Evolutionary conservation across 805 yeast species (phyloP).

Genomic region (Nematodospora valgi): DNA sequence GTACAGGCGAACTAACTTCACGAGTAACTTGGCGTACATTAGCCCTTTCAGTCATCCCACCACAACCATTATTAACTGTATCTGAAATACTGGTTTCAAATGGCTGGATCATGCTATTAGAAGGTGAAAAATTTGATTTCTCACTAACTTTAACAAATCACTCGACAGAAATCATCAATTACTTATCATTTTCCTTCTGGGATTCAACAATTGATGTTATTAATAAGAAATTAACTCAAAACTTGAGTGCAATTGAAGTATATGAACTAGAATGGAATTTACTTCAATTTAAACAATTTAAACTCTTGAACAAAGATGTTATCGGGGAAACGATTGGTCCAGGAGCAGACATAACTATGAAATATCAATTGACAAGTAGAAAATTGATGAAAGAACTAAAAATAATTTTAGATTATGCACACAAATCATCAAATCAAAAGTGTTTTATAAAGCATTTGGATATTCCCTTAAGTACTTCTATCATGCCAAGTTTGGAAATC

Average conservation of each 20-base stretch:
- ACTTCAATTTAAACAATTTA: conserved; percentile 54
- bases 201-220: conserved; percentile 73
- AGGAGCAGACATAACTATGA: conserved; percentile 41
- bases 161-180: conserved; percentile 53
- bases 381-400: conserved; percentile 67
- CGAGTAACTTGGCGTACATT: conserved; percentile 19
- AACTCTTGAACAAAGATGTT: conserved; percentile 46
- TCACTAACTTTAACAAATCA: conserved; percentile 53
- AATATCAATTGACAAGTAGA: conserved; percentile 65
- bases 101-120: conserved; percentile 71
- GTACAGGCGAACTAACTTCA: conserved; percentile 14
- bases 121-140: conserved; percentile 64
- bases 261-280: conserved; percentile 75
- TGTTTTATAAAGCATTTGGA: conserved; percentile 51
- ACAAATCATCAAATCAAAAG: conserved; percentile 19
- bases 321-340: conserved; percentile 37
- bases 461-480: conserved; percentile 68
- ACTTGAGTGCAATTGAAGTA: conserved; percentile 56
- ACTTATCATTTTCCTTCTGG: conserved; percentile 57
- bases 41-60: conserved; percentile 31
- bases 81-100: conserved; percentile 52
- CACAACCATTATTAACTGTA: conserved; percentile 62
- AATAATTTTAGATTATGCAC: conserved; percentile 62
- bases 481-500: conserved; percentile 68
- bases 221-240: conserved; percentile 48